Evolutionary conservation across 495 filamentous ascomycete species (phyloP), one percentile per base, ranked within the genome.

Genomic region (Penicillium lividum): DNA sequence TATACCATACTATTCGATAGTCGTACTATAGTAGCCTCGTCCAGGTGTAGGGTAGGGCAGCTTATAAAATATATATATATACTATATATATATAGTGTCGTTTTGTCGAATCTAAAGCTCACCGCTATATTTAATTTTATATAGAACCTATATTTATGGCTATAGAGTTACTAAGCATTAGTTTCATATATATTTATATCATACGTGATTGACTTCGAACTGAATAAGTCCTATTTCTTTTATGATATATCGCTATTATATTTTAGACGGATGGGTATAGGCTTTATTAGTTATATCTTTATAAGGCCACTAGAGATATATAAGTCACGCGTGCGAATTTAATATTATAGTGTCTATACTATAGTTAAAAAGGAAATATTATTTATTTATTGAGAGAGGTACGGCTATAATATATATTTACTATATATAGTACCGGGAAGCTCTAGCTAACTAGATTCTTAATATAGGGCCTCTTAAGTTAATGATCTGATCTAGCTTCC

Each of bases 131-230:
- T 34, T 9, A 34, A 34, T 34, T 34, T n/a, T n/a, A n/a, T n/a
- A n/a, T n/a, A n/a, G n/a, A n/a, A n/a, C n/a, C n/a, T n/a, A n/a
- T n/a, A n/a, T n/a, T n/a, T n/a, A n/a, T n/a, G n/a, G n/a, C n/a
- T n/a, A n/a, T n/a, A n/a, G n/a, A n/a, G n/a, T 48, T 48, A 27
- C 27, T n/a, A 27, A 48, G 45, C 45, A 48, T 48, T 48, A 28
- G 27, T 9, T 48, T 28, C 27, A 48, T 48, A 9, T 48, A 30
- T 48, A n/a, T n/a, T n/a, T n/a, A n/a, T 48, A 48, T 48, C 45
- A 48, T 48, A 48, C 45, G 45, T 48, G 45, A 9, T 48, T n/a
- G 27, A 48, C 45, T 48, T 48, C 15, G 45, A 48, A 48, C 15
- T 28, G 30, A 48, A 1, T 30, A 22, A 30, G 6, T 48, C 25